phyloP scores from a whole-genome alignment of 2,329 filamentous ascomycete genomes.

The Ascosphaera apis region DNA sequence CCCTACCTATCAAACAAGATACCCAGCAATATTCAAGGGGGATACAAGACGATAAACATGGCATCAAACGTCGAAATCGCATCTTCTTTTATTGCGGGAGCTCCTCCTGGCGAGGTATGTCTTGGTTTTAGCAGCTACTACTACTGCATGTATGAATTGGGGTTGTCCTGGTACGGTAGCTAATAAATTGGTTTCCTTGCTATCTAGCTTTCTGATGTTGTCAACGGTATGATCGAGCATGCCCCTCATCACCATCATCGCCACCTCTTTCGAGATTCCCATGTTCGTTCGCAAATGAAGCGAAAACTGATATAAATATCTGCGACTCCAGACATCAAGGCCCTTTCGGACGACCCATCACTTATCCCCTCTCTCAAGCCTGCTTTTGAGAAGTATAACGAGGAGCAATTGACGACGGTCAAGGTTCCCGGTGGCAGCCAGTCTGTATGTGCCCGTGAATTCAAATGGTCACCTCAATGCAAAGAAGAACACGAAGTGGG shows the following conservation, averaged over 20 bases:
- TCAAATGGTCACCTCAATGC: neutral
- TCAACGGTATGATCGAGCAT: neutral
- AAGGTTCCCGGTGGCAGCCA: constrained; percentile 75
- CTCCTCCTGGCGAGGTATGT: constrained; percentile 81
- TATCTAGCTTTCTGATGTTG: no score
- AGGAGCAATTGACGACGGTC: constrained; percentile 72
- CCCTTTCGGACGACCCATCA: constrained; percentile 43
- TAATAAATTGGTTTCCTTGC: no score
- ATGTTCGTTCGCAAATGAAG: no score
- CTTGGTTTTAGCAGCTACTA: no score
- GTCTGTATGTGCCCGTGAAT: constrained; percentile 29
- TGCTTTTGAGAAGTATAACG: constrained; percentile 86
- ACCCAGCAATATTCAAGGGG: no score
- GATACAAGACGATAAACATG: no score
- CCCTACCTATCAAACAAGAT: no score
- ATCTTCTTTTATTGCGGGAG: constrained; percentile 77
- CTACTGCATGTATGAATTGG: no score
- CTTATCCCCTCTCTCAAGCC: constrained; percentile 51
- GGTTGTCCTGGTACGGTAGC: no score
- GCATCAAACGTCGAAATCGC: constrained; percentile 33
- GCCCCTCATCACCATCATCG: no score
- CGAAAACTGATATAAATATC: neutral
- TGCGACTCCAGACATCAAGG: constrained; percentile 53
- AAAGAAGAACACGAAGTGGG: neutral
- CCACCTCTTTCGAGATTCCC: no score